A percentile compares a stretch with the other conserved stretches of the same genome.
Evolutionary conservation across 2,329 filamentous ascomycete genomes (phyloP).

Genomic region (Blastomyces gilchristii): DNA sequence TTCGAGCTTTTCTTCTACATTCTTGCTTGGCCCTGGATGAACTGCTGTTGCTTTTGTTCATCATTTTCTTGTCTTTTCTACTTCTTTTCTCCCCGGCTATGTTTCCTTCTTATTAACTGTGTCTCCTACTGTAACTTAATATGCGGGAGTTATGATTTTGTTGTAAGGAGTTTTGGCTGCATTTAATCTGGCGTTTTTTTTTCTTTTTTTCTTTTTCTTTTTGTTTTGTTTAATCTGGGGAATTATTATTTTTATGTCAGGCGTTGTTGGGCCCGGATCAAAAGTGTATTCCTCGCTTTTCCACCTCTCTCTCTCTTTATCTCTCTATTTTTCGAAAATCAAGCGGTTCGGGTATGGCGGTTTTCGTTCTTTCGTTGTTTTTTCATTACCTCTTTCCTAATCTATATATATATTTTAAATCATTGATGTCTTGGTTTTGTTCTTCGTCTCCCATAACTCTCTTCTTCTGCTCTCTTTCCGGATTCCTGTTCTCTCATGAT

Average conservation of each 20-base stretch:
- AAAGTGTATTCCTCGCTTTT: background rate
- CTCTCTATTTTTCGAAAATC: background rate
- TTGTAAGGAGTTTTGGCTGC: background rate
- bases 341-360: background rate
- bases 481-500: too few species aligned
- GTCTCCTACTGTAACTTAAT: background rate
- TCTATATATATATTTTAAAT: too few species aligned
- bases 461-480: too few species aligned
- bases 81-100: background rate
- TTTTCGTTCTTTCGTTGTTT: background rate
- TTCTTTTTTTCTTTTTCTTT: background rate
- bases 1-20: background rate
- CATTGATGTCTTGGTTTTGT: background rate
- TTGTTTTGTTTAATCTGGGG: background rate
- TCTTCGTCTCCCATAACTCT: background rate
- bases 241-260: background rate
- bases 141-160: background rate
- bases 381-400: background rate
- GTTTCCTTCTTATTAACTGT: background rate
- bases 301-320: background rate
- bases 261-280: background rate
- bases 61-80: conserved; percentile 19
- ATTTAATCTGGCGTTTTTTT: background rate
- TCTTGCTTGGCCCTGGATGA: background rate
- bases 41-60: background rate